Evolutionary conservation across 228 moss, liverwort and hornwort species (phyloP).

Genomic region (Sphagnum magellanicum): DNA sequence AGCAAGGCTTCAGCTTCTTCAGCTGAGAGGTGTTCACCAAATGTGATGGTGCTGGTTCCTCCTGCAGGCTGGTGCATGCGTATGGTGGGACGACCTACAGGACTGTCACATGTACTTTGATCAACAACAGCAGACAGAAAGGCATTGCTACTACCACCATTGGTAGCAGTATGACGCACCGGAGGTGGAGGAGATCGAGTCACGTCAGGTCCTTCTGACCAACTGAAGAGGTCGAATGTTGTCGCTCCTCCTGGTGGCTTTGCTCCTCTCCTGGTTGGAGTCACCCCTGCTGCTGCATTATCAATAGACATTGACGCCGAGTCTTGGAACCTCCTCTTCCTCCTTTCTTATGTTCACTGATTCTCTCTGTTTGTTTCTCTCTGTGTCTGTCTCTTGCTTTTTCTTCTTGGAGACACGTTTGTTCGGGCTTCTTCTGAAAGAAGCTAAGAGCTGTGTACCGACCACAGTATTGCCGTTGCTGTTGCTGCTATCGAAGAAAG

Average conservation of each 20-base stretch:
- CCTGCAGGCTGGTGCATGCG: conserved; percentile 94
- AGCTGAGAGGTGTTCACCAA: conserved; percentile 58
- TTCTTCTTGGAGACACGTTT: too few relatives aligned
- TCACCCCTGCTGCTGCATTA: conserved; percentile 21
- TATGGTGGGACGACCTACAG: conserved; percentile 55
- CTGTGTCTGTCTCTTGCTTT: not conserved
- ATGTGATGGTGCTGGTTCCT: conserved; percentile 67
- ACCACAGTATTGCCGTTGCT: too few relatives aligned
- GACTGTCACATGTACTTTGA: conserved; percentile 48
- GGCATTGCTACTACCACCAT: conserved; percentile 57
- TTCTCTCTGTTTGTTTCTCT: not conserved
- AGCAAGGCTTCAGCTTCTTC: conserved; percentile 69
- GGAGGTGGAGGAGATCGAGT: conserved; percentile 24
- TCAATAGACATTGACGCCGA: conserved; percentile 73
- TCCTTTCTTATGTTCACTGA: not conserved
- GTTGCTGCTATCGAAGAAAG: too few relatives aligned
- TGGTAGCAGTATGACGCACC: conserved; percentile 52
- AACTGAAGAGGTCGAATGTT: conserved; percentile 75
- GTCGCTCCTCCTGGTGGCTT: conserved; percentile 62
- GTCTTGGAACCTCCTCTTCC: not conserved
- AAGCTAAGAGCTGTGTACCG: too few relatives aligned
- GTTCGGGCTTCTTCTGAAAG: too few relatives aligned
- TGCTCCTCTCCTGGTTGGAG: conserved; percentile 47
- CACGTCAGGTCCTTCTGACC: conserved; percentile 60
- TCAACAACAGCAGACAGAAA: conserved; percentile 44